These are phyloP conservation scores for Amanita pallidorosea DNA, from an alignment of 768 basidiomycete species.

Conservation along the genomic window DNA sequence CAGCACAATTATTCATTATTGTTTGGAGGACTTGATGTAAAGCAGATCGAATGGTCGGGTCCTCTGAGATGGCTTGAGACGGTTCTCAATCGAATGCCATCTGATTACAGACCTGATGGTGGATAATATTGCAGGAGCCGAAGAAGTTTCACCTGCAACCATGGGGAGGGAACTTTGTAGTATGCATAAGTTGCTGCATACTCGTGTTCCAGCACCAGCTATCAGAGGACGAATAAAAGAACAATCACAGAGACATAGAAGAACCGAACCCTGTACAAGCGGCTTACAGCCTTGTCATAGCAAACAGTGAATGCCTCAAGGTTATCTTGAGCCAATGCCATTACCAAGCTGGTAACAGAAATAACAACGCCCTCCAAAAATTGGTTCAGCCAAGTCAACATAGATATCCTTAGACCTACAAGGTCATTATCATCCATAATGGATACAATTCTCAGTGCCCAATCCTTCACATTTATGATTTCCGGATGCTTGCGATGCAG, in stretches of 20 bases:
- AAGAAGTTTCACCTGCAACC: constrained; percentile 94
- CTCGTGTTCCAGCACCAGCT: constrained; percentile 90
- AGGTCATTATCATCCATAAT: constrained; percentile 93
- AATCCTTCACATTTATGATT: constrained; percentile 87
- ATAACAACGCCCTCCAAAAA: constrained; percentile 76
- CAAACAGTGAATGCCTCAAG: constrained; percentile 85
- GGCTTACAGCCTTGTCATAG: constrained; percentile 90
- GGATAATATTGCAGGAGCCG: constrained; percentile 93
- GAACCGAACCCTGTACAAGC: constrained; percentile 61
- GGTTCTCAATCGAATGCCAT: background rate
- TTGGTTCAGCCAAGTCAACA: constrained; percentile 1
- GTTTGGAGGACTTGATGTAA: constrained; percentile 79
- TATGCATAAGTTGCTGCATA: constrained; percentile 87
- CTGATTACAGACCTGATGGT: constrained; percentile 63
- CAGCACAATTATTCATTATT: constrained; percentile 85
- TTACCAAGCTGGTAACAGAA: constrained; percentile 86
- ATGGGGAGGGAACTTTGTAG: constrained; percentile 95
- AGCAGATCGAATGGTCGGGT: constrained; percentile 65
- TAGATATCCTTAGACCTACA: constrained; percentile 25
- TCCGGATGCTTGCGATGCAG: constrained; percentile 94
- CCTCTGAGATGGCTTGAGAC: constrained; percentile 40
- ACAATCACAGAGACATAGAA: background rate
- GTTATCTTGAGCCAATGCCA: constrained; percentile 91
- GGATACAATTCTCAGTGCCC: constrained; percentile 90
- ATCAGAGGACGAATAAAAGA: background rate